These are phyloP conservation scores for Phytophthora hibernalis DNA, from an alignment of 352 stramenopile genomes.

Conservation along the genomic window DNA sequence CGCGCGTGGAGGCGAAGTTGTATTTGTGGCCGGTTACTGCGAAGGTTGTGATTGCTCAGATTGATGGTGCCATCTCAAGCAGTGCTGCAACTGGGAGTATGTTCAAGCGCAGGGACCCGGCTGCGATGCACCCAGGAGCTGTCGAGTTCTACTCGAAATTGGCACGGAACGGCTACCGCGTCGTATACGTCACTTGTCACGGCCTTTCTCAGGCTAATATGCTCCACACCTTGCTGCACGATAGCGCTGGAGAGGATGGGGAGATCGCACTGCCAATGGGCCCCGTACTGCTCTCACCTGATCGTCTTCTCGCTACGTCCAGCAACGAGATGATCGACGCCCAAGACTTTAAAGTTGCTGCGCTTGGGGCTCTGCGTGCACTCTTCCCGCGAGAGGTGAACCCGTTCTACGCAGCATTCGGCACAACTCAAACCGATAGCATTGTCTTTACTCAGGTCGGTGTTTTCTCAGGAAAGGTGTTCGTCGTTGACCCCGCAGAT, in stretches of 20 bases:
- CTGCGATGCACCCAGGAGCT: conserved; percentile 67
- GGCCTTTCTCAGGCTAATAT: conserved; percentile 63
- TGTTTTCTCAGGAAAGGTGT: conserved; percentile 83
- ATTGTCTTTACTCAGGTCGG: conserved; percentile 70
- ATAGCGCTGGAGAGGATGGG: conserved; percentile 17
- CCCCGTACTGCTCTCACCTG: conserved; percentile 73
- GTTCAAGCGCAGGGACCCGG: conserved; percentile 48
- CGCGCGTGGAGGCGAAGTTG: conserved; percentile 60
- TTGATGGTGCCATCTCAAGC: conserved; percentile 81
- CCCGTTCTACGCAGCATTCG: conserved; percentile 87
- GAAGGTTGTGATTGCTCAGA: conserved; percentile 85
- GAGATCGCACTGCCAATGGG: conserved; percentile 65
- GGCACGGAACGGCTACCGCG: conserved; percentile 70
- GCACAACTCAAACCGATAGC: conserved; percentile 63
- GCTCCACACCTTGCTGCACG: conserved; percentile 52
- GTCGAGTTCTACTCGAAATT: conserved; percentile 78
- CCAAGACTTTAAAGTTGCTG: conserved; percentile 72
- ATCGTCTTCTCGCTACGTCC: conserved; percentile 56
- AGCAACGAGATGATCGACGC: conserved; percentile 55
- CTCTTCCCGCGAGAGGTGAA: conserved; percentile 83
- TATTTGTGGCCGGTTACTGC: conserved; percentile 77
- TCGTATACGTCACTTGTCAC: conserved; percentile 85
- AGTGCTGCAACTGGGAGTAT: conserved; percentile 50
- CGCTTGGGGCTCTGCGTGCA: conserved; percentile 63
- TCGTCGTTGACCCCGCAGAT: conserved; percentile 65